Evolutionary conservation across 148 eudicot genomes (phyloP).

Genomic region (Rhododendron simsii): DNA sequence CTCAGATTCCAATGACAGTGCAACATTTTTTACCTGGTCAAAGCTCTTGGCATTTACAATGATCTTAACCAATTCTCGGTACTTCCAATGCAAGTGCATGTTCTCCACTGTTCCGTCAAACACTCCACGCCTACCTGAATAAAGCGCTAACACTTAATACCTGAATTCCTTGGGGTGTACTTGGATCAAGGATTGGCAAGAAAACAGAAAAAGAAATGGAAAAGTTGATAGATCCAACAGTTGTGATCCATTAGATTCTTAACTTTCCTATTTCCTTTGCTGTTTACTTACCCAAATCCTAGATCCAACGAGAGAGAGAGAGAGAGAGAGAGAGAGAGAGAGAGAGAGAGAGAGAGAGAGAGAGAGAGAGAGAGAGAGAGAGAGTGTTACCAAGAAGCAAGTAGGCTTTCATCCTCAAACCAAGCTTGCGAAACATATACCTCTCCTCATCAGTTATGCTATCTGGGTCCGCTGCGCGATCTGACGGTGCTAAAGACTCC

Average conservation of each 20-base stretch:
- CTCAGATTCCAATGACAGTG: slow-evolving; percentile 90
- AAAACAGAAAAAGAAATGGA: not conserved
- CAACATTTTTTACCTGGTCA: slow-evolving; percentile 70
- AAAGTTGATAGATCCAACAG: not conserved
- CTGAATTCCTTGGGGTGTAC: not conserved
- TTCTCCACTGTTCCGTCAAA: slow-evolving; percentile 98
- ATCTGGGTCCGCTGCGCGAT: slow-evolving; percentile 56
- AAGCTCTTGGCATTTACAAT: slow-evolving; percentile 64
- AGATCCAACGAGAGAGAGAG: not conserved
- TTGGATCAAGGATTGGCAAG: not conserved
- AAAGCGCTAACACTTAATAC: slow-evolving; percentile 11
- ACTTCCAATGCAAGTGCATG: slow-evolving; percentile 99
- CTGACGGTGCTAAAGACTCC: slow-evolving; percentile 59
- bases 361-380: not conserved
- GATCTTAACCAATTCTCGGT: slow-evolving; percentile 86
- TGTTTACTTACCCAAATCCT: not conserved
- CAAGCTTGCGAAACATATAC: slow-evolving; percentile 95
- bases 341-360: too few relatives aligned
- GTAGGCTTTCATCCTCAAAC: slow-evolving; percentile 94
- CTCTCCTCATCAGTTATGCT: slow-evolving; percentile 92
- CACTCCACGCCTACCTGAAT: slow-evolving; percentile 92
- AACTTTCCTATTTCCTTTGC: not conserved
- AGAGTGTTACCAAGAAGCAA: slow-evolving; percentile 66
- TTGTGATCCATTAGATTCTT: not conserved
- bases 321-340: too few relatives aligned